phyloP scores from a whole-genome alignment of 208 protist species.

The Trichomonas gallinae region DNA sequence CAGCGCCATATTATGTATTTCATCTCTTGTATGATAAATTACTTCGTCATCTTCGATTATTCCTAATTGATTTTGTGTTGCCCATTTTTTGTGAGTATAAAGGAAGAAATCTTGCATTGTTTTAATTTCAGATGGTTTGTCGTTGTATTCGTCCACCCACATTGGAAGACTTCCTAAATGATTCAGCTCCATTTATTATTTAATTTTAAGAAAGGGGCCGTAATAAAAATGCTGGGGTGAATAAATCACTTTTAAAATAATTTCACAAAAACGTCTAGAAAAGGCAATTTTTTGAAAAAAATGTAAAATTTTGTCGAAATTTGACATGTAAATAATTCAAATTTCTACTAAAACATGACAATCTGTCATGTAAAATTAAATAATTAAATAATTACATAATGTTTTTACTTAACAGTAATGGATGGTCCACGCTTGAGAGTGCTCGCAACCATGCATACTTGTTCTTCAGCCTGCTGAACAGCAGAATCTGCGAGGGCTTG shows the following conservation, averaged over 20 bases:
- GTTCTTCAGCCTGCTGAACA: background rate
- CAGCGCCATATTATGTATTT: background rate
- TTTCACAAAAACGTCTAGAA: too few species aligned
- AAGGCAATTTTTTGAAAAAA: too few species aligned
- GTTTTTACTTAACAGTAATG: background rate
- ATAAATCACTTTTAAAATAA: too few species aligned
- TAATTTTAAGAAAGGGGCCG: too few species aligned
- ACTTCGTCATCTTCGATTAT: background rate
- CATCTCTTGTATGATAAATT: background rate
- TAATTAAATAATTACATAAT: too few species aligned
- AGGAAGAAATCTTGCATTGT: conserved; percentile 18
- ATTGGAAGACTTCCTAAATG: background rate
- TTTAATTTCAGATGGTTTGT: background rate
- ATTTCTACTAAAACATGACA: too few species aligned
- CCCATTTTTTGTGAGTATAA: background rate
- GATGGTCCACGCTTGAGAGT: background rate
- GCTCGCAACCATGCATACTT: background rate
- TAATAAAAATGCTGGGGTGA: too few species aligned
- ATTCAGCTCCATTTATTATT: background rate
- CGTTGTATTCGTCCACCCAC: background rate
- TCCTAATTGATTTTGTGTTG: background rate
- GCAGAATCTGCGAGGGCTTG: background rate
- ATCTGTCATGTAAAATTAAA: too few species aligned
- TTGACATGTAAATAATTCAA: too few species aligned
- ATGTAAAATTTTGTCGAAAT: too few species aligned